Conservation (phyloP, 1,284 basidiomycete genomes). For the Cutaneotrichosporon sp. region DNA sequence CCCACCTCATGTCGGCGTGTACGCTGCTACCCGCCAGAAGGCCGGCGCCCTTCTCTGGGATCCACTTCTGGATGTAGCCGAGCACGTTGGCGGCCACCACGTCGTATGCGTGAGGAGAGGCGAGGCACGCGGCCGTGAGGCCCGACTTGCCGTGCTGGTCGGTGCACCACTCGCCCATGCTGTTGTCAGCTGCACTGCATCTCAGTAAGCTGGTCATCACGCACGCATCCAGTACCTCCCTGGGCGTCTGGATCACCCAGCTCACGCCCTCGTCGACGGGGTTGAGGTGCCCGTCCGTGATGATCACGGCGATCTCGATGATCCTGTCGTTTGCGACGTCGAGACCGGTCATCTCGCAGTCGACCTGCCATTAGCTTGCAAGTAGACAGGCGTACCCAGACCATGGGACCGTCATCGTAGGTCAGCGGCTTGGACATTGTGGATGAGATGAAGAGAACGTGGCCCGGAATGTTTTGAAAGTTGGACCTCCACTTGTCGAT, state of each 20-base stretch:
- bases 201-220: too few relatives aligned
- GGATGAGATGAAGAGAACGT: neutral
- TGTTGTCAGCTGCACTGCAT: constrained; percentile 19
- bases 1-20: constrained; percentile 56
- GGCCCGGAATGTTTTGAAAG: neutral
- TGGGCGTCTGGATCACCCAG: constrained; percentile 57
- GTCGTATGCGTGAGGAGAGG: constrained; percentile 48
- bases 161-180: constrained; percentile 55
- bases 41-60: constrained; percentile 53
- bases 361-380: constrained; percentile 38
- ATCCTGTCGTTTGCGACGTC: constrained; percentile 54
- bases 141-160: constrained; percentile 53
- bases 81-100: constrained; percentile 51
- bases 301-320: constrained; percentile 59
- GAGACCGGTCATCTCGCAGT: constrained; percentile 59
- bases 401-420: constrained; percentile 52
- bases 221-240: constrained; percentile 54
- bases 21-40: constrained; percentile 58
- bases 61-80: constrained; percentile 55
- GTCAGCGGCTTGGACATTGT: constrained; percentile 29
- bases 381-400: constrained; percentile 42
- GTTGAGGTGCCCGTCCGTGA: constrained; percentile 57
- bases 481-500: neutral
- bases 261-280: constrained; percentile 58
- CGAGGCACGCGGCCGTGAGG: constrained; percentile 50